Base-by-base conservation (phyloP, 306 rosid species). In the Quercus mongolica region DNA sequence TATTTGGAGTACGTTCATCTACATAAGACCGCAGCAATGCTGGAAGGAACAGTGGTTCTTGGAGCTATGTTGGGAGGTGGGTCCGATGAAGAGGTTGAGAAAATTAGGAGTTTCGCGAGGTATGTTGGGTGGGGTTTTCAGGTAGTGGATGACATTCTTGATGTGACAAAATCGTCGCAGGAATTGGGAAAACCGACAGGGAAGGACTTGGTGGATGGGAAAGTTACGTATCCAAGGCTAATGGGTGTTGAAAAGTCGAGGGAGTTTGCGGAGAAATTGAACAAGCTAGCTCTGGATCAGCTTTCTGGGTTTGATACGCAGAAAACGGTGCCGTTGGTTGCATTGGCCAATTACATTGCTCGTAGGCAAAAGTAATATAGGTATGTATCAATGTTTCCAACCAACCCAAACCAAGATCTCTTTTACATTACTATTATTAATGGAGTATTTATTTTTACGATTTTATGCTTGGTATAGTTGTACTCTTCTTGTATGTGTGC, bases 81-180 rank as follows among this genome's bases (percentile, higher is more conserved):
- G 3, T 58, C 88, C 0, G 88, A 91, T 3, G 81, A 83, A 0
- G 90, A 89, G 7, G 54, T 89, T 19, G 97, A 91, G 20, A 83
- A 41, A 54, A 63, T 92, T 13, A 79, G 97, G 76, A 84, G 76
- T 14, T 92, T 86, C 52, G 97, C 96, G 0, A 82, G 88, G 75
- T 69, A 73, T 62, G 88, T 89, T 28, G 96, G 96, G 0, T 21
- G 91, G 81, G 44, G 89, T 85, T 91, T 88, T 80, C 97, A 92
- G 80, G 96, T 92, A 20, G 97, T 91, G 52, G 97, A 92, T 76
- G 97, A 92, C 71, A 91, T 92, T 67, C 92, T 92, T 2, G 96
- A 92, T 74, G 87, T 92, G 19, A 92, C 97, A 0, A 91, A 89
- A 26, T 86, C 96, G 1, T 92, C 96, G 0, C 62, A 83, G 77